Evolutionary conservation across 352 stramenopile genomes (phyloP), one percentile per base, ranked within the genome.

Genomic region (Discostella stelligera): DNA sequence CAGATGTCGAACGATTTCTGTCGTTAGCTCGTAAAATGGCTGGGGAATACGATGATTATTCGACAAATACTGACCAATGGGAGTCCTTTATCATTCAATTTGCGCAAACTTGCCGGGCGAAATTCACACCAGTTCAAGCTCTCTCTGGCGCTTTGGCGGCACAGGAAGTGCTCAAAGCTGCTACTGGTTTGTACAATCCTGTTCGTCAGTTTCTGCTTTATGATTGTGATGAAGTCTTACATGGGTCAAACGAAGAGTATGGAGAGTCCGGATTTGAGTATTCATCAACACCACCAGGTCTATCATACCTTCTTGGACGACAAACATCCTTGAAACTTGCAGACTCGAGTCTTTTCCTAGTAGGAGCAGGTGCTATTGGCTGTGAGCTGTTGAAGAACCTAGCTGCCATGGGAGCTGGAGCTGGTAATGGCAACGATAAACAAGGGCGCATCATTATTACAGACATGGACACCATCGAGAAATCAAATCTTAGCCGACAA

Each of bases 351-450:
- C 84, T 99, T 69, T 99, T 99, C 77, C 85, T 99, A 16, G 96
- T 99, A 46, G 97, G 97, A 25, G 94, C 97, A 11, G 97, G 97
- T 46, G 97, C 97, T 5, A 99, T 99, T 56, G 97, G 97, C 4
- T 99, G 97, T 73, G 97, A 99, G 82, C 93, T 99, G 79, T 88
- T 99, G 0, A 99, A 99, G 83, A 99, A 99, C 85, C 96, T 98
- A 84, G 96, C 96, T 2, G 95, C 98, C 68, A 98, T 99, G 94
- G 96, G 96, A 41, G 93, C 98, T n/a, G 94, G 91, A 1, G 96
- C 89, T 21, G 84, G 84, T 37, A 80, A 27, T 37, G 49, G 48
- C 32, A 67, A 30, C 44, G 56, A 39, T 3, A 80, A 65, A 30
- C 71, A 62, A 27, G 89, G 71, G 14, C 68, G 46, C 8, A 93